Conservation (phyloP, 495 filamentous ascomycete species). For the Cetradonia linearis region DNA sequence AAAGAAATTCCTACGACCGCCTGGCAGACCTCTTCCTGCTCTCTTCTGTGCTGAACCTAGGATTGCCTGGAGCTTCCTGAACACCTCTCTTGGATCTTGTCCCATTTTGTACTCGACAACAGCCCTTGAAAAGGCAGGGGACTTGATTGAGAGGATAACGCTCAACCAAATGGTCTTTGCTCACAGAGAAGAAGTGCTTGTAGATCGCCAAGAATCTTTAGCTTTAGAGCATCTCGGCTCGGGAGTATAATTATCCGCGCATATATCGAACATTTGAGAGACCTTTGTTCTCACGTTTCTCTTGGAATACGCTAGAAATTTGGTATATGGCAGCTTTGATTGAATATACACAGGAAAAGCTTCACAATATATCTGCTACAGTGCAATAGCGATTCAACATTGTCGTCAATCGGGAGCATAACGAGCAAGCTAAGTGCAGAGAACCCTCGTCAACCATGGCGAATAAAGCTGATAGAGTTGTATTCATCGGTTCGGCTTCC, state of each 20-base stretch:
- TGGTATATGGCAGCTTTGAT: background rate
- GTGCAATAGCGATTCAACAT: background rate
- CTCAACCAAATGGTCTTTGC: background rate
- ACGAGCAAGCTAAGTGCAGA: background rate
- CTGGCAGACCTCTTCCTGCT: conserved; percentile 33
- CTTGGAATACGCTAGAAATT: background rate
- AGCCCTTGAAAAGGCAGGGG: background rate
- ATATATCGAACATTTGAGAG: background rate
- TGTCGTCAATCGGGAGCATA: too few species aligned
- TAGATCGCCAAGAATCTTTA: conserved; percentile 6
- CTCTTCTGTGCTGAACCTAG: conserved; percentile 42
- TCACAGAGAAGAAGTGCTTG: background rate
- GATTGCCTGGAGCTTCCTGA: conserved; percentile 52
- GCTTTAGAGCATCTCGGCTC: conserved; percentile 8
- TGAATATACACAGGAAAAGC: background rate
- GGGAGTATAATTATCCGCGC: background rate
- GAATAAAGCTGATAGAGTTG: conserved; percentile 48
- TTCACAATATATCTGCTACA: background rate
- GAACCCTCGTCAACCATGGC: conserved; percentile 35
- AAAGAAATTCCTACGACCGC: conserved; percentile 35
- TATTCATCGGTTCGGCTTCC: conserved; percentile 81
- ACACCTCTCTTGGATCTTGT: conserved; percentile 54
- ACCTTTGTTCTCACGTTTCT: background rate
- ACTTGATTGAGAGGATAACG: background rate
- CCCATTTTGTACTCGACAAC: conserved; percentile 28